Conservation (phyloP, 2,329 filamentous ascomycete species). For the Phialophora tarda region DNA sequence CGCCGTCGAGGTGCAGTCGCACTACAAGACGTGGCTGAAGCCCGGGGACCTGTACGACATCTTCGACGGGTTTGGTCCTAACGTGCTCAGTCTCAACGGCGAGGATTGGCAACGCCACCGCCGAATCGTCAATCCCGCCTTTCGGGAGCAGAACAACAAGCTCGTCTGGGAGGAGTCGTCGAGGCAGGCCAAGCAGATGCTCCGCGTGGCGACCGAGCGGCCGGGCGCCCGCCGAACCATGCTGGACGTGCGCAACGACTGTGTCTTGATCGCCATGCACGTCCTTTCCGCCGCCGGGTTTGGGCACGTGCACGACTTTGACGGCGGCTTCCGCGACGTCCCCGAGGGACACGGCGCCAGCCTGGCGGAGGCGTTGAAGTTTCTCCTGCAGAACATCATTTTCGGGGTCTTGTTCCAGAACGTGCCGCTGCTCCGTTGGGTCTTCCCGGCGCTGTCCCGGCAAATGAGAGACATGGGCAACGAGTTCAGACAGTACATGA, state of each 20-base stretch:
- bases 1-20: constrained; percentile 23
- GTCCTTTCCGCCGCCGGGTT: constrained; percentile 49
- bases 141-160: constrained; percentile 52
- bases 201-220: constrained; percentile 20
- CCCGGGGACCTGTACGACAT: constrained; percentile 27
- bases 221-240: not conserved
- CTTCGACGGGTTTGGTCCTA: constrained; percentile 32
- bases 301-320: constrained; percentile 39
- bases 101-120: constrained; percentile 53
- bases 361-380: constrained; percentile 39
- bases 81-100: constrained; percentile 34
- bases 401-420: constrained; percentile 23
- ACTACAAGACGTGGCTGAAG: constrained; percentile 32
- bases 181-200: constrained; percentile 45
- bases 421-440: constrained; percentile 39
- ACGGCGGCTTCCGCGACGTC: constrained; percentile 20
- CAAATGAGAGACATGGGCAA: constrained; percentile 33
- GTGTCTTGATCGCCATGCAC: constrained; percentile 46
- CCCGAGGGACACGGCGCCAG: constrained; percentile 38
- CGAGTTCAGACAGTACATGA: constrained; percentile 23
- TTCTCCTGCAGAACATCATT: constrained; percentile 36
- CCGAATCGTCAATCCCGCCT: constrained; percentile 50
- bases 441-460: constrained; percentile 38
- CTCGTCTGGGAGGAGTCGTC: constrained; percentile 50
- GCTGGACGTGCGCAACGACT: constrained; percentile 42